These are phyloP conservation scores for Arthrobotrys megalospora DNA, from an alignment of 2,329 filamentous ascomycete genomes.

Conservation along the genomic window DNA sequence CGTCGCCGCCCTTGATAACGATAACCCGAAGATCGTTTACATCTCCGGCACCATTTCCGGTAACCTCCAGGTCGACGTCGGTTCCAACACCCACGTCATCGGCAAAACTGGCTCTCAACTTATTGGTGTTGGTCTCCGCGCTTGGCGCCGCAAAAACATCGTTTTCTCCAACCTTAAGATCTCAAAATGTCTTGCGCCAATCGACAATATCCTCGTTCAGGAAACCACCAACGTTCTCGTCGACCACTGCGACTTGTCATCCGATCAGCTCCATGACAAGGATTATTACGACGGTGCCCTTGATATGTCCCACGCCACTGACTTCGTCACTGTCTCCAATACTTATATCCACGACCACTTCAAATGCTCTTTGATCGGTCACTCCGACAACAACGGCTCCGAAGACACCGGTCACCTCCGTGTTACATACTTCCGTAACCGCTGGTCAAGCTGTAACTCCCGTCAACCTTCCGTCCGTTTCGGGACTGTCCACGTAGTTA, in stretches of 20 bases:
- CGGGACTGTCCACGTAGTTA: conserved; percentile 76
- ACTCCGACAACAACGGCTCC: conserved; percentile 51
- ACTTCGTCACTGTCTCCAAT: conserved; percentile 73
- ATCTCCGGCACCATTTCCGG: conserved; percentile 70
- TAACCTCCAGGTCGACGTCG: conserved; percentile 68
- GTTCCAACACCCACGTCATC: conserved; percentile 72
- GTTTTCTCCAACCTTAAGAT: conserved; percentile 77
- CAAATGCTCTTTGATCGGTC: conserved; percentile 48
- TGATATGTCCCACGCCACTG: conserved; percentile 77
- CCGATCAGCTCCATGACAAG: conserved; percentile 74
- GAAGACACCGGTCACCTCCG: conserved; percentile 71
- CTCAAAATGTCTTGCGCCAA: conserved; percentile 72
- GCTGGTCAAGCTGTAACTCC: conserved; percentile 75
- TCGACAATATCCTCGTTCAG: conserved; percentile 75
- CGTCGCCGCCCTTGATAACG: conserved; percentile 67
- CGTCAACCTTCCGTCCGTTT: conserved; percentile 77
- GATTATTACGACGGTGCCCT: conserved; percentile 77
- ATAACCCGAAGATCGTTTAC: conserved; percentile 68
- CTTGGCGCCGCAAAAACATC: conserved; percentile 73
- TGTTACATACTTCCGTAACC: conserved; percentile 78
- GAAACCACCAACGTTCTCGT: conserved; percentile 75
- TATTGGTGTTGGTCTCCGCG: conserved; percentile 71
- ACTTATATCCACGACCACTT: conserved; percentile 57
- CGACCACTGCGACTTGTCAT: conserved; percentile 77
- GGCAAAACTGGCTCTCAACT: conserved; percentile 66